Base-by-base conservation (phyloP, 371 early-diverging fungal genomes). In the Circinella minor region DNA sequence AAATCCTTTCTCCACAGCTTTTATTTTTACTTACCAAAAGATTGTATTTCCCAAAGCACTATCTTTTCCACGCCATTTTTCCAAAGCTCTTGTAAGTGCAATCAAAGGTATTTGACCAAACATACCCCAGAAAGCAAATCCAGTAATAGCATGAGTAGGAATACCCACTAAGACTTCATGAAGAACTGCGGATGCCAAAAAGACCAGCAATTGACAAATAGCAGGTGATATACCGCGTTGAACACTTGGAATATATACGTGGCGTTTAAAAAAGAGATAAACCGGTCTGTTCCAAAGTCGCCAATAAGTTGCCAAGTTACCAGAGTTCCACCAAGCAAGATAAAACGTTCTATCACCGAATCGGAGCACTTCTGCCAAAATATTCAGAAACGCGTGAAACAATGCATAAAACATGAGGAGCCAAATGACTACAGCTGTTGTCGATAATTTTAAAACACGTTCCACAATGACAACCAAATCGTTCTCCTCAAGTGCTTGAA, bases 311-410 rank as follows among this genome's bases (percentile, higher is more conserved):
- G 88, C 91, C 65, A 96, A 80, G 36, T 93, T 92, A 17, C 86
- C 86, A 1, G 92, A 89, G 80, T 96, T 96, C 97, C 97, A 96
- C 96, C 96, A 96, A 49, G 92, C 90, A 38, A 90, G 79, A 75
- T 96, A 96, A 74, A 96, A 96, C 8, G 91, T 87, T 18, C 97
- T 90, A 76, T 96, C 97, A 17, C 95, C 96, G 81, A 96, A 96
- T 39, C 92, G 82, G 39, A 94, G 77, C 8, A 95, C 86, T 78
- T 94, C 94, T n/a, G 93, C 93, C 14, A 94, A 71, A 1, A 90
- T 88, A 71, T 96, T 96, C 65, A 96, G 82, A 54, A 76, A 87
- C 4, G 92, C 87, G 62, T 96, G 97, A 78, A 96, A 96, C 14
- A 96, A 72, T n/a, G 92, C 88, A 66, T 93, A 96, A 76, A 96